Percentiles rank a stretch among this genome's conserved stretches.
phyloP scores from a whole-genome alignment of 805 yeast genomes.

The Yarrowia keelungensis region DNA sequence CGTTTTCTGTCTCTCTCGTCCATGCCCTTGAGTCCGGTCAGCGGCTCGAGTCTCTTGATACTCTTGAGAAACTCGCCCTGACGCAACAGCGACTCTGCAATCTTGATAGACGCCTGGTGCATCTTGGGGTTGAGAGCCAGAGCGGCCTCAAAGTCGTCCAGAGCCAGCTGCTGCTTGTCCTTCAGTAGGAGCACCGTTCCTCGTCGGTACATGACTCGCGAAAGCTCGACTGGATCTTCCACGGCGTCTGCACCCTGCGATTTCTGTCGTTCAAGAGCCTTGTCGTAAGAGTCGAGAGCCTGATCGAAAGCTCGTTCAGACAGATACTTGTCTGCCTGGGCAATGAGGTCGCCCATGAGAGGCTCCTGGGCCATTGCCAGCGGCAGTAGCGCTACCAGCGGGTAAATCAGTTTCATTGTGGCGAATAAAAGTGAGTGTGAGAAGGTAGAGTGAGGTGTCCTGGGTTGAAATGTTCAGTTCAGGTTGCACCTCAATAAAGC shows the following conservation, averaged over 20 bases:
- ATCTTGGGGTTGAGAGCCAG: constrained; percentile 49
- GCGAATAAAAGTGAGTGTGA: background rate
- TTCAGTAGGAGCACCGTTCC: constrained; percentile 32
- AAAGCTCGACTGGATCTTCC: constrained; percentile 27
- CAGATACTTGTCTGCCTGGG: constrained; percentile 50
- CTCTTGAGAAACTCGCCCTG: constrained; percentile 32
- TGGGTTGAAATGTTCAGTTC: background rate
- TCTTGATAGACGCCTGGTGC: constrained; percentile 48
- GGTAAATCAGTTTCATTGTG: constrained; percentile 18
- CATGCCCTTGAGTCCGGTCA: constrained; percentile 10
- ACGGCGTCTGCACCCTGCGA: constrained; percentile 24
- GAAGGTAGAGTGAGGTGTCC: background rate
- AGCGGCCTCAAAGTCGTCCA: constrained; percentile 50
- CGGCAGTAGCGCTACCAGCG: constrained; percentile 35
- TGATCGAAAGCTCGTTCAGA: constrained; percentile 49
- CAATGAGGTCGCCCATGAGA: constrained; percentile 40
- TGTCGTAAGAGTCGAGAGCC: constrained; percentile 51
- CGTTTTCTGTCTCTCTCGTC: constrained; percentile 27
- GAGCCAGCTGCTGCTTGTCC: constrained; percentile 35
- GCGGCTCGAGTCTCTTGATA: constrained; percentile 22
- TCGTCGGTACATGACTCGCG: constrained; percentile 34
- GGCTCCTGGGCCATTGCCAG: constrained; percentile 32
- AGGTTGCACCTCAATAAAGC: constrained; percentile 13
- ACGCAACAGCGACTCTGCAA: constrained; percentile 41
- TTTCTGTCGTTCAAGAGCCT: constrained; percentile 47